Evolutionary conservation across 2,329 filamentous ascomycete species (phyloP).

Genomic region (Epichloe festucae): DNA sequence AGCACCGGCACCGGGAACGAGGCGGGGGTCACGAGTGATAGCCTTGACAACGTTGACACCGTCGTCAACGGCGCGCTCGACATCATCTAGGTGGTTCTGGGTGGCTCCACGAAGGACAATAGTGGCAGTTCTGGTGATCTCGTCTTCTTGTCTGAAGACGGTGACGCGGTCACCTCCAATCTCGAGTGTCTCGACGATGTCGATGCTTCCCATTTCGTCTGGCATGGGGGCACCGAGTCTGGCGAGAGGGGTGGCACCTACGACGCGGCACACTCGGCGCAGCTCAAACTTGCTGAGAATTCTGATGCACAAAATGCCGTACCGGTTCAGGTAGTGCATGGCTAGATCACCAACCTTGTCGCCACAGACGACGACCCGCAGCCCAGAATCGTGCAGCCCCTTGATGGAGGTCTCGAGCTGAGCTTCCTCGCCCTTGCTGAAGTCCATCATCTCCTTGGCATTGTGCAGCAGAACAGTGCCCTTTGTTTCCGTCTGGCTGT

Average conservation of each 20-base stretch:
- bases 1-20: constrained; percentile 89
- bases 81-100: constrained; percentile 93
- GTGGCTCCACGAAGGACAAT: constrained; percentile 90
- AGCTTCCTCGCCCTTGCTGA: constrained; percentile 89
- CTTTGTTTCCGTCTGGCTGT: constrained; percentile 95
- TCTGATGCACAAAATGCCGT: constrained; percentile 90
- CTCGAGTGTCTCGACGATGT: constrained; percentile 92
- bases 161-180: constrained; percentile 97
- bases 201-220: constrained; percentile 95
- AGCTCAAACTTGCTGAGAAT: constrained; percentile 97
- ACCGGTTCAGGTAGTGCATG: constrained; percentile 95
- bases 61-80: constrained; percentile 94
- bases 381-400: constrained; percentile 85
- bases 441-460: constrained; percentile 96
- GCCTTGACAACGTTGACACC: constrained; percentile 98
- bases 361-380: constrained; percentile 85
- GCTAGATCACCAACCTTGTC: constrained; percentile 92
- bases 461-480: constrained; percentile 94
- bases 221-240: constrained; percentile 96
- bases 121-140: constrained; percentile 83
- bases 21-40: constrained; percentile 80
- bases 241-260: constrained; percentile 91
- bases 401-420: constrained; percentile 88
- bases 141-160: constrained; percentile 93
- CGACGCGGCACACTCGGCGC: constrained; percentile 84